phyloP scores from a whole-genome alignment of 306 rosid genomes.

The Bauhinia variegata region DNA sequence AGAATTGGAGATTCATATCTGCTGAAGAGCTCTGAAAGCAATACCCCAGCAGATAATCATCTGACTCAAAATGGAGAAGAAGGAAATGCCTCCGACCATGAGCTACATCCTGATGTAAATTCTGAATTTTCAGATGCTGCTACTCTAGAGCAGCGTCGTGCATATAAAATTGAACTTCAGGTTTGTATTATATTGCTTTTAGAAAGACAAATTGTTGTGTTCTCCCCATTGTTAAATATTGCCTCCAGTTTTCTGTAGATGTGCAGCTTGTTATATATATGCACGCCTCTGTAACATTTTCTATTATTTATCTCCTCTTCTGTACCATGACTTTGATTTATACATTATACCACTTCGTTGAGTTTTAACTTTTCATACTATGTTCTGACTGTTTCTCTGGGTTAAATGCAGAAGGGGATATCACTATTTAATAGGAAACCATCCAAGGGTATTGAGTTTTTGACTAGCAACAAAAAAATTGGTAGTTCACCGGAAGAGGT shows the following conservation, averaged over 20 bases:
- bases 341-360: slow-evolving; percentile 25
- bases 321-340: slow-evolving; percentile 22
- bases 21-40: slow-evolving; percentile 64
- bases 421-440: slow-evolving; percentile 91
- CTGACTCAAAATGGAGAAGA: slow-evolving; percentile 71
- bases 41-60: slow-evolving; percentile 55
- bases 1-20: slow-evolving; percentile 65
- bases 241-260: no score
- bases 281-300: slow-evolving; percentile 19
- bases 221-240: slow-evolving; percentile 12
- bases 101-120: slow-evolving; percentile 71
- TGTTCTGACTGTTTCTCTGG: slow-evolving; percentile 51
- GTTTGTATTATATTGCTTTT: slow-evolving; percentile 48
- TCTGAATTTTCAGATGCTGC: slow-evolving; percentile 86
- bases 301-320: slow-evolving; percentile 4
- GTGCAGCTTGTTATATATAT: neutral
- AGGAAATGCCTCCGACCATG: slow-evolving; percentile 72
- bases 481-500: slow-evolving; percentile 87
- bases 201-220: slow-evolving; percentile 24
- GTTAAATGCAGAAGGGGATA: slow-evolving; percentile 92
- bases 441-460: slow-evolving; percentile 89
- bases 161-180: slow-evolving; percentile 95
- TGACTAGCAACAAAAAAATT: slow-evolving; percentile 75
- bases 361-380: slow-evolving; percentile 36
- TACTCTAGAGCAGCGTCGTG: slow-evolving; percentile 91